Evolutionary conservation across 116 monocot species (phyloP).

Genomic region (Posidonia oceanica): DNA sequence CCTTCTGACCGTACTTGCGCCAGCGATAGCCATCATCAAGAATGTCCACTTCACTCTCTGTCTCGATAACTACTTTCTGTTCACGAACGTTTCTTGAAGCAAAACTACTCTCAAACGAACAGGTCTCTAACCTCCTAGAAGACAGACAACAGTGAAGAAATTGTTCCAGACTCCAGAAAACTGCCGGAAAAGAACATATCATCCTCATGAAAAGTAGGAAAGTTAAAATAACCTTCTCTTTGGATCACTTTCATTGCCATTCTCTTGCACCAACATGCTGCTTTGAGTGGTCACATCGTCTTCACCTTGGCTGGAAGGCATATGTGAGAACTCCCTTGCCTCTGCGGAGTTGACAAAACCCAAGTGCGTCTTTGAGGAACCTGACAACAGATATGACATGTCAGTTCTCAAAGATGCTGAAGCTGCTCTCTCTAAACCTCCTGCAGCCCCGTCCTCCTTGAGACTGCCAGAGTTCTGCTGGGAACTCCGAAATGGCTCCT

Average conservation of each 20-base stretch:
- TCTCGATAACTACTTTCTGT: slow-evolving; percentile 55
- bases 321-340: neutral
- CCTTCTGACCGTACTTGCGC: slow-evolving; percentile 84
- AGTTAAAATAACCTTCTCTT: neutral
- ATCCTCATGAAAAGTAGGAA: neutral
- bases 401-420: neutral
- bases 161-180: neutral
- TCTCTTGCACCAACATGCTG: neutral
- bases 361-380: neutral
- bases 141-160: neutral
- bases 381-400: neutral
- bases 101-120: neutral
- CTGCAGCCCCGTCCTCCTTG: neutral
- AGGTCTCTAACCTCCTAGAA: neutral
- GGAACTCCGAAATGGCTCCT: neutral
- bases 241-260: neutral
- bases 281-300: neutral
- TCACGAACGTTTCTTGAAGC: slow-evolving; percentile 17
- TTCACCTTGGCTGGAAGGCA: neutral
- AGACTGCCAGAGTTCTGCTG: neutral
- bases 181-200: neutral
- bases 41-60: slow-evolving; percentile 59
- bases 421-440: too few species aligned
- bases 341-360: neutral
- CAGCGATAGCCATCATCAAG: slow-evolving; percentile 74